Evolutionary conservation across 257 asterid genomes (phyloP).

Genomic region (Eustoma russellianum): DNA sequence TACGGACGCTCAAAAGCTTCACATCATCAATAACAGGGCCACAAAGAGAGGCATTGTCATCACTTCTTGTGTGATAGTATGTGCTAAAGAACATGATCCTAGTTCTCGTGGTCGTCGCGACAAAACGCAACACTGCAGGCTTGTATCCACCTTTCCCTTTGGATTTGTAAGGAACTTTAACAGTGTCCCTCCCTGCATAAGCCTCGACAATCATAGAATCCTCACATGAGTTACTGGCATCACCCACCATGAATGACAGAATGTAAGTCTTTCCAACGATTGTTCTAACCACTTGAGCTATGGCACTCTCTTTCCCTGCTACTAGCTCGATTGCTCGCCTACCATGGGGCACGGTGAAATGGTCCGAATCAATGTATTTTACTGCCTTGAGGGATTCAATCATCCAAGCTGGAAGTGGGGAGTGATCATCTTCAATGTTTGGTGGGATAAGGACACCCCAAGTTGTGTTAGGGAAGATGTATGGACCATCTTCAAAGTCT

Average conservation of each 20-base stretch:
- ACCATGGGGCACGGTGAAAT: slow-evolving; percentile 77
- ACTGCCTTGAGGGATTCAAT: slow-evolving; percentile 89
- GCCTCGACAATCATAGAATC: slow-evolving; percentile 96
- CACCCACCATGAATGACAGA: slow-evolving; percentile 76
- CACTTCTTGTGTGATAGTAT: slow-evolving; percentile 75
- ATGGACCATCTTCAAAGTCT: slow-evolving; percentile 89
- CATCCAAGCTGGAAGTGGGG: slow-evolving; percentile 97
- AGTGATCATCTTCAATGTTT: slow-evolving; percentile 82
- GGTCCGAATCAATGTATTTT: slow-evolving; percentile 74
- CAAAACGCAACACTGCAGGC: slow-evolving; percentile 61
- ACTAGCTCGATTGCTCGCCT: slow-evolving; percentile 79
- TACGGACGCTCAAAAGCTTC: slow-evolving; percentile 67
- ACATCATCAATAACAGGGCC: slow-evolving; percentile 87
- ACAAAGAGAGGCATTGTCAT: slow-evolving; percentile 81
- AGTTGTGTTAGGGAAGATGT: slow-evolving; percentile 77
- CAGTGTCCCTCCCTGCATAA: slow-evolving; percentile 64
- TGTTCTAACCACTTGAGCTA: slow-evolving; percentile 76
- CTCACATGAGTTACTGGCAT: slow-evolving; percentile 78
- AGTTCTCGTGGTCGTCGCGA: slow-evolving; percentile 47
- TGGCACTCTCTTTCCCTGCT: slow-evolving; percentile 94
- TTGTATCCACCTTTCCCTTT: slow-evolving; percentile 89
- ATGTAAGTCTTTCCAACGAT: slow-evolving; percentile 48
- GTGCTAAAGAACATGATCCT: slow-evolving; percentile 85
- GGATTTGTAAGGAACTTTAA: slow-evolving; percentile 72
- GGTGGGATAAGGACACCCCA: slow-evolving; percentile 98